Evolutionary conservation across 495 filamentous ascomycete genomes (phyloP).

Genomic region (Podospora comata): DNA sequence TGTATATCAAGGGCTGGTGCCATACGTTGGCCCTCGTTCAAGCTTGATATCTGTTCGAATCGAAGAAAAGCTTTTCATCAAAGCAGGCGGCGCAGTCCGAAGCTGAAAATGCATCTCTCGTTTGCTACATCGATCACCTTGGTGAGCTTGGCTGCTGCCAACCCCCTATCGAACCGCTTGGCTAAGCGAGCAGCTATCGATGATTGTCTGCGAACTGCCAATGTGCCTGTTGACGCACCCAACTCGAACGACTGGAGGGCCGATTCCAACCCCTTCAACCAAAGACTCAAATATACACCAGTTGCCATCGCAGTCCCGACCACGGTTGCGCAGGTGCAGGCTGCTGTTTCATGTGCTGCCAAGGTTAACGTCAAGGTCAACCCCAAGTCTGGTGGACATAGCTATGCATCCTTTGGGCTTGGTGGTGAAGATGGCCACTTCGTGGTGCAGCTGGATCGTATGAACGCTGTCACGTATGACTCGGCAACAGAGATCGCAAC

Average conservation of each 20-base stretch:
- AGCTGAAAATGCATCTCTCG: slow-evolving; percentile 18
- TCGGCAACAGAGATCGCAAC: slow-evolving; percentile 39
- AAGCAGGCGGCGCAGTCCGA: background rate
- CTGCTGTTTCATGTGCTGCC: slow-evolving; percentile 41
- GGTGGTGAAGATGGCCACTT: slow-evolving; percentile 49
- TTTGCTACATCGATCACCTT: slow-evolving; percentile 17
- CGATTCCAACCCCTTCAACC: slow-evolving; percentile 43
- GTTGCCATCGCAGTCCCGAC: slow-evolving; percentile 43
- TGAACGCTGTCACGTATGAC: slow-evolving; percentile 43
- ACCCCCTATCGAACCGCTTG: slow-evolving; percentile 14
- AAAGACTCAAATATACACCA: slow-evolving; percentile 37
- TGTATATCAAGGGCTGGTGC: slow-evolving; percentile 3
- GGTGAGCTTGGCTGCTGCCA: slow-evolving; percentile 21
- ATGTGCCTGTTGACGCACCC: slow-evolving; percentile 32
- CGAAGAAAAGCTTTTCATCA: background rate
- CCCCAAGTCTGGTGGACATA: slow-evolving; percentile 47
- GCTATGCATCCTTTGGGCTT: slow-evolving; percentile 46
- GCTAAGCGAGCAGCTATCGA: slow-evolving; percentile 36
- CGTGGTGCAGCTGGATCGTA: slow-evolving; percentile 43
- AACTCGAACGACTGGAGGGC: slow-evolving; percentile 39
- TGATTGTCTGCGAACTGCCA: slow-evolving; percentile 39
- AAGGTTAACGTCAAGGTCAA: slow-evolving; percentile 43
- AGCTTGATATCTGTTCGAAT: slow-evolving; percentile 1
- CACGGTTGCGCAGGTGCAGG: slow-evolving; percentile 40
- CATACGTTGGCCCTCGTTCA: background rate